Evolutionary conservation across 176 grass and related monocot genomes (phyloP), one percentile per base, ranked within the genome.

Genomic region (Carex pumila): DNA sequence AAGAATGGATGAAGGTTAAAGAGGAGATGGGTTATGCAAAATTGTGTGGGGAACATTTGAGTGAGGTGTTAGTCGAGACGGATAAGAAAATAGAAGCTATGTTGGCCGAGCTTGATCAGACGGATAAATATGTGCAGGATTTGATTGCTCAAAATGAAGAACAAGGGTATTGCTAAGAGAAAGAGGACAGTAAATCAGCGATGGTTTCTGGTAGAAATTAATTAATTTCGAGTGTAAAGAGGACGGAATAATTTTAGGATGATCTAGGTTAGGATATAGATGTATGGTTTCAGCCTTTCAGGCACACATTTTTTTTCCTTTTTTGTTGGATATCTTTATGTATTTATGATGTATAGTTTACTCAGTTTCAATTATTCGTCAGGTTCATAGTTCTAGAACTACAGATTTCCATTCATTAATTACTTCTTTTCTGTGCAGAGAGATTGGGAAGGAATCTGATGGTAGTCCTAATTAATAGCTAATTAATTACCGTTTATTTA

Each of bases 1-100:
- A 94, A 74, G 92, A 94, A 56, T 94, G 92, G 92, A 84, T 77
- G 87, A 87, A 94, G 82, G 87, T 94, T 50, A 94, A 94, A 80
- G 87, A 94, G 79, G 92, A 94, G 87, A 91, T 94, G 87, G 87
- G 89, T 10, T 89, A 94, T 56, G 92, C 89, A 37, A 87, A 84
- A 81, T 70, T 91, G 12, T 84, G 88, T n/a, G 86, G 92, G 8
- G 85, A 94, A 83, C 87, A 94, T 81, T 88, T 94, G 67, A 87
- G 50, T 29, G 89, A 94, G 78, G 73, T 87, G 22, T 79, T 94
- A 86, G 86, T 86, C 29, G 87, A 94, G 82, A 45, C 89, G 0
- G 89, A 94, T 81, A 84, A 84, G 85, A 94, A 94, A 85, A 76
- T 89, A 52, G 85, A 60, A 22, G 89, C 80, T 61, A 91, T 94